These are phyloP conservation scores for Saccharomycopsis oosterbeekiorum DNA, from an alignment of 805 yeast species.

Conservation along the genomic window DNA sequence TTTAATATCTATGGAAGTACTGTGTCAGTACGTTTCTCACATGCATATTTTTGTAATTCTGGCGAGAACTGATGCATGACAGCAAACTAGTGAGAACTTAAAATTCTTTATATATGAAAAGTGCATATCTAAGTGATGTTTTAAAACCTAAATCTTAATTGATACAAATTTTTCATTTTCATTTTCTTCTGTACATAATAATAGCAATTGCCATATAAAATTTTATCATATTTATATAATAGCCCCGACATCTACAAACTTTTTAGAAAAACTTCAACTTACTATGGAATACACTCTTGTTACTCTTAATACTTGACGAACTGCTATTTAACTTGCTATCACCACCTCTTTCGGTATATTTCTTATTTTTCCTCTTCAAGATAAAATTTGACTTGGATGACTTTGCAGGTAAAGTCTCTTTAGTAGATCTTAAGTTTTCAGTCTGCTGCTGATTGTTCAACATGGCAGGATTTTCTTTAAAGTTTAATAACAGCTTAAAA, in stretches of 20 bases:
- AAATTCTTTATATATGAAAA: neutral
- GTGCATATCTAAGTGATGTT: neutral
- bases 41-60: neutral
- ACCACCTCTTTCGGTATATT: neutral
- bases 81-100: neutral
- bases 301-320: neutral
- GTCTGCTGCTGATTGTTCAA: neutral
- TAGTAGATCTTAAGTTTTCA: neutral
- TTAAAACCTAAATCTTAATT: no score
- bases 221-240: no score
- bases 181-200: neutral
- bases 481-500: neutral
- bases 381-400: neutral
- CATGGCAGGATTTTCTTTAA: neutral
- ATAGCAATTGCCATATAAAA: neutral
- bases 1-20: no score
- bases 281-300: neutral
- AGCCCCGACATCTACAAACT: no score
- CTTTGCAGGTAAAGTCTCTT: neutral
- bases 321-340: neutral
- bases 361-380: neutral
- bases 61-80: no score
- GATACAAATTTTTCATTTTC: neutral
- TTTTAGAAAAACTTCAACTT: neutral
- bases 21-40: neutral